These are phyloP conservation scores for Candida odintsovae DNA, from an alignment of 805 yeast species.

Conservation along the genomic window DNA sequence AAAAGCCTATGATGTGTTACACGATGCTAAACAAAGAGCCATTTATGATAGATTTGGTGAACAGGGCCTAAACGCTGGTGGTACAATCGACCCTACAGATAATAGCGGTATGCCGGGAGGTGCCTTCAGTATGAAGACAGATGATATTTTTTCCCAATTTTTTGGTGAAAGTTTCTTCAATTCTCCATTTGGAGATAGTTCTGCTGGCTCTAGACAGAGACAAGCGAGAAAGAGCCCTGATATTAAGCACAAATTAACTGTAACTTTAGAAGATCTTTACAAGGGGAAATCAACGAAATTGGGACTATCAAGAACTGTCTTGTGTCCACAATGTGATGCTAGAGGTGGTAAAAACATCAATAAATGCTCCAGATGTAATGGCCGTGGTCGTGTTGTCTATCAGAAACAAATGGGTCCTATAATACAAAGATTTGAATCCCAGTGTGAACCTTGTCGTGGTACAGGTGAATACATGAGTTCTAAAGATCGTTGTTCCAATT, in stretches of 20 bases:
- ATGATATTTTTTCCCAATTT: constrained; percentile 25
- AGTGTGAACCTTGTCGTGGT: constrained; percentile 42
- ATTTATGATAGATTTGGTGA: constrained; percentile 85
- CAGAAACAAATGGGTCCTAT: constrained; percentile 40
- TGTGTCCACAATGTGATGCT: constrained; percentile 48
- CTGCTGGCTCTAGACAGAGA: constrained; percentile 8
- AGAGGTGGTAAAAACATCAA: constrained; percentile 36
- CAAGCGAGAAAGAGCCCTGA: constrained; percentile 39
- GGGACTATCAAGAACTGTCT: constrained; percentile 43
- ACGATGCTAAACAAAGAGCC: constrained; percentile 80
- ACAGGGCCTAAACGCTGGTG: constrained; percentile 73
- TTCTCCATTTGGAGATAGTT: neutral
- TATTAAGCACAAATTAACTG: constrained; percentile 49
- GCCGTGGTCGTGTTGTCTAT: constrained; percentile 36
- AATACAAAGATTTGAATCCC: constrained; percentile 35
- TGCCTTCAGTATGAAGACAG: constrained; percentile 17
- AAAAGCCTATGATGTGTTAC: constrained; percentile 77
- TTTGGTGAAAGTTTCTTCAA: constrained; percentile 25
- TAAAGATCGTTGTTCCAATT: constrained; percentile 32
- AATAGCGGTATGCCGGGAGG: neutral
- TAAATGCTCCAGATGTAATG: constrained; percentile 35
- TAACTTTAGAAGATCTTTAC: constrained; percentile 51
- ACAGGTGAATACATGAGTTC: constrained; percentile 29
- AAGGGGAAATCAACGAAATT: constrained; percentile 52
- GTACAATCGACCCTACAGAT: constrained; percentile 21